Base-by-base conservation (phyloP, 331 rosid species). In the Pyrus hybrid region DNA sequence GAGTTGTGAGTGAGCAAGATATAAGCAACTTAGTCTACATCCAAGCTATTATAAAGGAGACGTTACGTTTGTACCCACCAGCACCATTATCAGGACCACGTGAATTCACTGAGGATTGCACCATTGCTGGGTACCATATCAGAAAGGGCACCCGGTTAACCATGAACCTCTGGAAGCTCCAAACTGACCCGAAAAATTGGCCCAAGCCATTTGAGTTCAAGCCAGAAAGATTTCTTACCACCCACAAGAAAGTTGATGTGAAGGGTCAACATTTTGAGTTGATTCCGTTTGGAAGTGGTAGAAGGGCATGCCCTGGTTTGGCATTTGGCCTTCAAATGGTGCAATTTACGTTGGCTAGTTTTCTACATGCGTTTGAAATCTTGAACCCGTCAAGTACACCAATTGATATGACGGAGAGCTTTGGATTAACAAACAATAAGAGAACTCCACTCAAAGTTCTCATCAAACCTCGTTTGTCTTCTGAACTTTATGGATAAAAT, bases 121-220 rank as follows among this genome's bases (percentile, higher is more conserved):
- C 41, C 2, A 75, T 88, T 3, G 91, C 81, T 0, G 88, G 88
- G 10, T 83, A 68, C 43, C 72, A 49, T 12, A 23, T 90, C 7
- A 74, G 86, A 0, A 51, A 61, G 0, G 81, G 87, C 33, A 90
- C 86, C 0, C 87, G 80, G 2, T 62, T 88, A 1, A 13, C 81
- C 23, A 79, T 82, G 1, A 88, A 90, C 63, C 4, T 82, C 1
- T 75, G 83, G 22, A 90, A 85, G 74, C 10, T 88, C 8, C 93
- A 88, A 5, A 23, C 74, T 0, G 86, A 90, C 12, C 86, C 87
- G 0, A 18, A 3, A 0, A 28, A 82, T 0, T 86, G 87, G 84
- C 7, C 65, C 0, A 25, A 80, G 23, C 91, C 93, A 0, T 25
- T 30, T 1, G 68, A 58, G 25, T 90, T 90, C 28, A 67, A 17